Evolutionary conservation across 306 rosid genomes (phyloP).

Genomic region (Abrus pulchellus): DNA sequence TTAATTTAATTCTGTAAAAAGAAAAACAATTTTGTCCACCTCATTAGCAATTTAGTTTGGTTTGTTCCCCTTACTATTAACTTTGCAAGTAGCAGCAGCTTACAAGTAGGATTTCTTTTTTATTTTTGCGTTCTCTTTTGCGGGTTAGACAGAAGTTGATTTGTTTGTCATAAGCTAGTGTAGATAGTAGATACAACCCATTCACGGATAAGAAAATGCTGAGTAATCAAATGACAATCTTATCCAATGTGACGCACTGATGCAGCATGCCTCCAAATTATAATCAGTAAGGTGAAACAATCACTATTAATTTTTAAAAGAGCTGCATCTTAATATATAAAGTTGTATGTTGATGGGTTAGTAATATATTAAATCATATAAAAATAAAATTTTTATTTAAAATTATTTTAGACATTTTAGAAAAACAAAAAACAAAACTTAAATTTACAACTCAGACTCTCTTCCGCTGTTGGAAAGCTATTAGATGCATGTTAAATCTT

Average conservation of each 20-base stretch:
- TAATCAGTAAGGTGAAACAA: neutral
- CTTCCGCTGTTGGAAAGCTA: too few relatives aligned
- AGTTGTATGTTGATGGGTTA: too few relatives aligned
- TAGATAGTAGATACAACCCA: conserved; percentile 9
- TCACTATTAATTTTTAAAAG: neutral
- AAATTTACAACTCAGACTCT: too few relatives aligned
- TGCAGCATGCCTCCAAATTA: neutral
- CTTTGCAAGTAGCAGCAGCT: conserved; percentile 19
- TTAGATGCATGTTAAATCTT: too few relatives aligned
- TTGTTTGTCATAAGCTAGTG: neutral
- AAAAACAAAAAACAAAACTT: too few relatives aligned
- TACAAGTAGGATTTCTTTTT: conserved; percentile 5
- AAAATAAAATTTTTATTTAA: too few relatives aligned
- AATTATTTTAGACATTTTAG: too few relatives aligned
- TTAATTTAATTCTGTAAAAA: neutral
- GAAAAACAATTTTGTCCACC: neutral
- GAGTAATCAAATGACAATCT: conserved; percentile 36
- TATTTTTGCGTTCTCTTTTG: neutral
- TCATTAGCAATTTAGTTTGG: neutral
- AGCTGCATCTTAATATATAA: too few relatives aligned
- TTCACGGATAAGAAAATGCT: conserved; percentile 26
- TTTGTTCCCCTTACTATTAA: neutral
- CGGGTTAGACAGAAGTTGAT: neutral
- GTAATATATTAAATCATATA: too few relatives aligned
- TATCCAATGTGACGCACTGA: conserved; percentile 36